Evolutionary conservation across 2,329 filamentous ascomycete genomes (phyloP), one percentile per base, ranked within the genome.

Genomic region (Claviceps quebecensis): DNA sequence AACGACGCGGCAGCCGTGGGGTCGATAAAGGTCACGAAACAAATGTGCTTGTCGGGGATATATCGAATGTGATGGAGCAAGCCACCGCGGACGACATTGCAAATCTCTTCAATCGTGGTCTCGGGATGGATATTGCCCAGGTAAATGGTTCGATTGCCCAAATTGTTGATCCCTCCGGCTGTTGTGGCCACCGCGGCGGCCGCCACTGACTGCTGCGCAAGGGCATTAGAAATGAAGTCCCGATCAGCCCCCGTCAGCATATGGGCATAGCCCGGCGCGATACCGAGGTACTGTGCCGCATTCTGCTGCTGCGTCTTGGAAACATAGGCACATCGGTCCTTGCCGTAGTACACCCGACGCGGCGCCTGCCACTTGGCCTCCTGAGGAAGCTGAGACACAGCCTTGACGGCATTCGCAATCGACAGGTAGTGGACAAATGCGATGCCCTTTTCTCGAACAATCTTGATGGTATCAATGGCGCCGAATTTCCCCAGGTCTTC

Each of bases 301-400:
- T 98, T 98, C 70, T 98, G 93, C 72, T 98, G 93, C 71, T 98
- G 93, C 0, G 93, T 98, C 78, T 98, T 98, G 54, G 93, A 98
- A 49, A 98, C 91, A 62, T 98, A 98, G 17, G 93, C 93, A 63
- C 93, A 98, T 55, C 93, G 82, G 67, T 98, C 93, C 74, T 98
- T 98, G 69, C 93, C 93, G 62, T 98, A 98, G 77, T 95, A 97
- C 11, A 98, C 93, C 50, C 93, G 86, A 58, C 89, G 86, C 49
- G 93, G 93, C 8, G 89, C 80, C 68, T 96, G 90, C 93, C 93
- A 98, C 71, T 95, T 96, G 39, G 86, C 75, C 69, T 98, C 93
- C 68, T 97, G 91, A 11, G 93, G 93, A 54, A 98, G 81, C 68
- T 97, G 91, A 13, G 89, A 85, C 49, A 98, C 93, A 22, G 93